These are phyloP conservation scores for Phytophthora lateralis DNA, from an alignment of 352 stramenopile genomes.

Conservation along the genomic window DNA sequence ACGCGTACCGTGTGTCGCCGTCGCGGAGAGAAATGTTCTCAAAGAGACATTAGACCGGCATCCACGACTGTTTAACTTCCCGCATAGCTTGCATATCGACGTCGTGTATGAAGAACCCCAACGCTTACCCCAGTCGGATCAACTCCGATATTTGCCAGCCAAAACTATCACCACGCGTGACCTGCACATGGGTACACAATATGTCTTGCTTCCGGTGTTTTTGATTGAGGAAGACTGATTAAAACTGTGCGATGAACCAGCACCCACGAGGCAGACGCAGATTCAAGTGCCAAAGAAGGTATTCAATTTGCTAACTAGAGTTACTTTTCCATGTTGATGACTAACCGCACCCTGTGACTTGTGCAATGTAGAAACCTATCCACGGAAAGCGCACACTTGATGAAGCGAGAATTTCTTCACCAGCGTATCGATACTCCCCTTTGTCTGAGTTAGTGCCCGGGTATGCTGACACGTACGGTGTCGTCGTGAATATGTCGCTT, in stretches of 20 bases:
- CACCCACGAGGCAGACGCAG: slow-evolving; percentile 6
- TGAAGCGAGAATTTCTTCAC: slow-evolving; percentile 27
- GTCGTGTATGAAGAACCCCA: slow-evolving; percentile 63
- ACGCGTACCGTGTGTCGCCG: slow-evolving; percentile 51
- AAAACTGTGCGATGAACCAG: slow-evolving; percentile 4
- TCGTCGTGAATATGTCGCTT: slow-evolving; percentile 76
- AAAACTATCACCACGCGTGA: slow-evolving; percentile 50
- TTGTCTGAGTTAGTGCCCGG: slow-evolving; percentile 64
- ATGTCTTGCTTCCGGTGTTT: background rate
- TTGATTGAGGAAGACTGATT: background rate
- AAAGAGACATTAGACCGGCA: slow-evolving; percentile 49
- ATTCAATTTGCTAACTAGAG: background rate
- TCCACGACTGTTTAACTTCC: slow-evolving; percentile 39
- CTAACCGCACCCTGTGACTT: slow-evolving; percentile 1
- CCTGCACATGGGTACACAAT: slow-evolving; percentile 36
- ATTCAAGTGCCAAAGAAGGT: slow-evolving; percentile 22
- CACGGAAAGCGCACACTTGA: slow-evolving; percentile 60
- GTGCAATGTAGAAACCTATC: slow-evolving; percentile 12
- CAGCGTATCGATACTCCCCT: slow-evolving; percentile 64
- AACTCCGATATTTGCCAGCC: slow-evolving; percentile 55
- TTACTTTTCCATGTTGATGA: background rate
- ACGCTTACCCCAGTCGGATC: slow-evolving; percentile 54
- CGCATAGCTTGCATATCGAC: slow-evolving; percentile 47
- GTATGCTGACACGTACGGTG: slow-evolving; percentile 66
- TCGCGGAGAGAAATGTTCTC: slow-evolving; percentile 64